phyloP scores from a whole-genome alignment of 1,284 basidiomycete species.

The Sphaerobolus stellatus region DNA sequence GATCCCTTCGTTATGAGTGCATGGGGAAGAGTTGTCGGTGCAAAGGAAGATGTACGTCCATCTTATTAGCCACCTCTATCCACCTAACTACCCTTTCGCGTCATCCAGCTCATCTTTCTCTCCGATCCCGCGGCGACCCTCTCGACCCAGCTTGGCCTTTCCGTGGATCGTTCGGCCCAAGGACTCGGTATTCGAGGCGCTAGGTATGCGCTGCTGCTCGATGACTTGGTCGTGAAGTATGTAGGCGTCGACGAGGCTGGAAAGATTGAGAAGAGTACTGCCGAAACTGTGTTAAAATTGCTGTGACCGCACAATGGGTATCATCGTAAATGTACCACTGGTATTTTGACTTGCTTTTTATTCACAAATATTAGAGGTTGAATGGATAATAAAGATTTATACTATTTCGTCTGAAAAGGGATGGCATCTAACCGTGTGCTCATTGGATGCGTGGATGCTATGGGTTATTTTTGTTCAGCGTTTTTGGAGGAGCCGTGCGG shows the following conservation, averaged over 20 bases:
- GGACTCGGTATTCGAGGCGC: conserved; percentile 61
- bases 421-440: no score
- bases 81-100: conserved; percentile 1
- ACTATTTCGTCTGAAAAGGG: no score
- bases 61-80: not conserved
- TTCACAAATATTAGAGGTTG: no score
- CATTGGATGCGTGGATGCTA: no score
- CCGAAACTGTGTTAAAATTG: conserved; percentile 8
- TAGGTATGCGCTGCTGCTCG: conserved; percentile 71
- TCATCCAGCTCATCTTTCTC: conserved; percentile 57
- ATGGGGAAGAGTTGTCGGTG: conserved; percentile 66
- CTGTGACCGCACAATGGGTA: no score
- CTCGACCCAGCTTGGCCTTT: conserved; percentile 61
- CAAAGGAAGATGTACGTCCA: conserved; percentile 63
- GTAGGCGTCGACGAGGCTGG: conserved; percentile 41
- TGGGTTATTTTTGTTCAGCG: no score
- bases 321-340: no score
- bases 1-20: conserved; percentile 79
- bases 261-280: not conserved
- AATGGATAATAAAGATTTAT: no score
- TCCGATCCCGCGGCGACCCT: conserved; percentile 66
- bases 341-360: no score
- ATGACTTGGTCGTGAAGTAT: conserved; percentile 69
- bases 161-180: conserved; percentile 58
- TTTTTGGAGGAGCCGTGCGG: no score